These are phyloP conservation scores for Cymbopogon flexuosus DNA, from an alignment of 202 grass and related monocot species.

Conservation along the genomic window DNA sequence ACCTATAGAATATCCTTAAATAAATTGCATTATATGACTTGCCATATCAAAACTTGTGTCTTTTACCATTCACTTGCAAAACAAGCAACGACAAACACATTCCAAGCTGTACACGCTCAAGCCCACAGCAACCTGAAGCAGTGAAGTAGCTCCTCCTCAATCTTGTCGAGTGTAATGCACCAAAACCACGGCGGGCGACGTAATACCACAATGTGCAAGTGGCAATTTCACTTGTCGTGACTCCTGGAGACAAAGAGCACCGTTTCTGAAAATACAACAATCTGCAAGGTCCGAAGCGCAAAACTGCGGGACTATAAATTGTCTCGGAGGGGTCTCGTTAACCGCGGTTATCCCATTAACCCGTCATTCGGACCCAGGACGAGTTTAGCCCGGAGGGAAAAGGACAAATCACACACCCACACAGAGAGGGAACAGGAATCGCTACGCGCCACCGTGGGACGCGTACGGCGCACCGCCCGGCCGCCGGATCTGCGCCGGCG, in stretches of 20 bases:
- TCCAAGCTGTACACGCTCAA: neutral
- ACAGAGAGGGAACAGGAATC: neutral
- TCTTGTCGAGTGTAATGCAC: neutral
- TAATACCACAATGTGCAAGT: neutral
- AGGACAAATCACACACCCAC: neutral
- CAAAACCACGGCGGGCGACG: neutral
- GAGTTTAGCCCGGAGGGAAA: conserved; percentile 38
- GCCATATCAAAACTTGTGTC: neutral
- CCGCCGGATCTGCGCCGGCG: conserved; percentile 44
- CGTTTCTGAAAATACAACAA: neutral
- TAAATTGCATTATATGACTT: no score
- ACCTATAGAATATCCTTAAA: neutral
- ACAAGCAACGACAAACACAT: neutral
- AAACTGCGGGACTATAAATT: conserved; percentile 22
- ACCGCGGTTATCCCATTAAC: conserved; percentile 45
- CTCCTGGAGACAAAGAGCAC: neutral
- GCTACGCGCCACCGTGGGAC: conserved; percentile 43
- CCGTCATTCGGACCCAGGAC: conserved; percentile 33
- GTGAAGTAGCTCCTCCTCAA: neutral
- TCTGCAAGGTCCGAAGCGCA: accelerated
- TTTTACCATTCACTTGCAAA: neutral
- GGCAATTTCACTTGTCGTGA: conserved; percentile 13
- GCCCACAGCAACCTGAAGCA: neutral
- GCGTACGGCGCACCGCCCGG: conserved; percentile 45
- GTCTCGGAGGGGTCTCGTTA: conserved; percentile 1